Base-by-base conservation (phyloP, 192 early-diverging fungal genomes). In the Rhizoclosmatium sp. region DNA sequence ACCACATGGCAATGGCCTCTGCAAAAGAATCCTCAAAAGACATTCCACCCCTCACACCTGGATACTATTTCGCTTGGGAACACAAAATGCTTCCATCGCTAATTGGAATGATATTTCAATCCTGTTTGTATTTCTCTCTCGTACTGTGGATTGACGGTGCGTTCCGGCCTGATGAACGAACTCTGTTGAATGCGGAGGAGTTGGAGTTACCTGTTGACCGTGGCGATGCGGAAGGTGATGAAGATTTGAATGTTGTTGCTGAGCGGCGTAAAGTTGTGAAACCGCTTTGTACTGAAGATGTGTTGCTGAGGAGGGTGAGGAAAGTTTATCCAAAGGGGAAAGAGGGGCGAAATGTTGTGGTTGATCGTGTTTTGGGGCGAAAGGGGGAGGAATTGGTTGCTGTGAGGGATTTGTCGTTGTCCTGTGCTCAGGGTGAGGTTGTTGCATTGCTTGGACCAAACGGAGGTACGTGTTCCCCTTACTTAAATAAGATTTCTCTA, bases 351-450 rank as follows among this genome's bases (percentile, higher is more conserved):
- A 70, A 47, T 54, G 71, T n/a, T 40, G 59, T 65, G 4, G 81
- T 44, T 23, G 47, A 44, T 1, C 3, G 5, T 7, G 59, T 42
- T 1, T 7, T 31, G 1, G 72, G 72, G 1, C 39, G 51, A 1
- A 42, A 14, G 31, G 14, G 7, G 1, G 70, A 71, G 41, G 51
- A 58, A 7, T 21, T 65, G 10, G 68, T 91, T 39, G 91, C 90
- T 4, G 91, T 92, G 12, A 84, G 89, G 74, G 86, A 90, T 65
- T 85, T 92, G 12, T 91, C 90, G 3, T 80, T 92, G 68, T 84
- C 84, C 3, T 83, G 85, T 4, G 80, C 83, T 21, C 79, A 83
- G 49, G 84, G 84, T 2, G 66, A 76, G 40, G 49, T 82, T 45
- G 41, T 85, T 16, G 74, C 67, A 7, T 48, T 85, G 10, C 51